A percentile compares a stretch with the other conserved stretches of the same genome.
phyloP scores from a whole-genome alignment of 108 stramenopile genomes.

The Pseudonitzschia multiseries region DNA sequence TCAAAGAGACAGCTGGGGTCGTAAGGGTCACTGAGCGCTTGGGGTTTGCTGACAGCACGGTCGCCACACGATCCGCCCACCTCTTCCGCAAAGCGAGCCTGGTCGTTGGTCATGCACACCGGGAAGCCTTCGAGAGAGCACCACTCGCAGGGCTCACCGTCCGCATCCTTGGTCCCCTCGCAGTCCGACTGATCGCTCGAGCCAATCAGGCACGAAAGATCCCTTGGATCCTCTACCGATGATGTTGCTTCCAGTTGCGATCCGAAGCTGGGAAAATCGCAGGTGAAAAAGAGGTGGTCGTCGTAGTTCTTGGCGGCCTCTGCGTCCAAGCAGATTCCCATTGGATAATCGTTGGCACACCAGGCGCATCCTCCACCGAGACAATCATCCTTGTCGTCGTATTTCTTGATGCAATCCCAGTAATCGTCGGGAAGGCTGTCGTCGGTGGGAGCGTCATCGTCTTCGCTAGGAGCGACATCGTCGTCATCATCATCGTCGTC shows the following conservation, averaged over 20 bases:
- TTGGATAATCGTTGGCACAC: slow-evolving; percentile 32
- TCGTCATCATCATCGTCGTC: slow-evolving; percentile 36
- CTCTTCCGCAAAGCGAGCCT: slow-evolving; percentile 30
- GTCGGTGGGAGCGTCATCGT: slow-evolving; percentile 30
- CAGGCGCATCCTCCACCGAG: slow-evolving; percentile 32
- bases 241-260: not conserved
- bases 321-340: slow-evolving; percentile 39
- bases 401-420: slow-evolving; percentile 40
- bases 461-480: slow-evolving; percentile 13
- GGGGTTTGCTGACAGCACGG: not conserved
- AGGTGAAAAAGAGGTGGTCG: slow-evolving; percentile 30
- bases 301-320: slow-evolving; percentile 30
- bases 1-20: slow-evolving; percentile 25
- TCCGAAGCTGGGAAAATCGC: slow-evolving; percentile 9
- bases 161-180: slow-evolving; percentile 35
- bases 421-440: slow-evolving; percentile 27
- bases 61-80: slow-evolving; percentile 26
- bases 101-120: slow-evolving; percentile 30
- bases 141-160: slow-evolving; percentile 45
- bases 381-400: slow-evolving; percentile 21
- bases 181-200: slow-evolving; percentile 26
- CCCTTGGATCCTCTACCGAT: slow-evolving; percentile 12
- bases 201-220: slow-evolving; percentile 30
- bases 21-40: slow-evolving; percentile 18
- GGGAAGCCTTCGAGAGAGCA: slow-evolving; percentile 21